Conservation (phyloP, 73 alveolate genomes). For the Uronychia setigera region DNA sequence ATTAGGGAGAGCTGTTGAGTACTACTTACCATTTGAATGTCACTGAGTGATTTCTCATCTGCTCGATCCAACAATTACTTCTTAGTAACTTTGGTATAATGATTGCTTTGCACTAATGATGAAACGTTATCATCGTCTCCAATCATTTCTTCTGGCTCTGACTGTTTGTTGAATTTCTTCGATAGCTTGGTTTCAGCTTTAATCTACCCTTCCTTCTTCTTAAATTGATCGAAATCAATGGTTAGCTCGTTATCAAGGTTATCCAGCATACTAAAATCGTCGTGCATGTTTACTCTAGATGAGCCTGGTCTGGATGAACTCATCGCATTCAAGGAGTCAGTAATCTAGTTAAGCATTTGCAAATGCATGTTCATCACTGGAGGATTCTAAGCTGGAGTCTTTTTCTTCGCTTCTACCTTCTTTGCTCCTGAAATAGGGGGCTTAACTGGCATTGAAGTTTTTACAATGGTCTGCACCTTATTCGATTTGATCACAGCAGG, state of each 20-base stretch:
- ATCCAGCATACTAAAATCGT: neutral
- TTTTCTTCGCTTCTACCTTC: neutral
- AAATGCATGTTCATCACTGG: too few species aligned
- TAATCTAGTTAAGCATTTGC: neutral
- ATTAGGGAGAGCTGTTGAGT: too few species aligned
- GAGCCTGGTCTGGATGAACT: neutral
- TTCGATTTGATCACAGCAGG: too few species aligned
- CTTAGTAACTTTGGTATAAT: constrained; percentile 22
- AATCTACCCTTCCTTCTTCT: constrained; percentile 45
- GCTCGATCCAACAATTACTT: constrained; percentile 22
- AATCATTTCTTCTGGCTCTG: constrained; percentile 46
- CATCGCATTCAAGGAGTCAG: neutral
- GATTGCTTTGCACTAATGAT: constrained; percentile 24
- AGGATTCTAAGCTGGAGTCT: neutral
- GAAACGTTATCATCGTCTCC: constrained; percentile 49
- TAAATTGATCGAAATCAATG: neutral
- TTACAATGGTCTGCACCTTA: too few species aligned
- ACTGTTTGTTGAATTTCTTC: constrained; percentile 33
- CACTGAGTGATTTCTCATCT: constrained; percentile 11
- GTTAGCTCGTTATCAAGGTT: neutral
- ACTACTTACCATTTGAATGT: constrained; percentile 32
- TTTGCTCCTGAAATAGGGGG: neutral
- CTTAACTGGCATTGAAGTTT: too few species aligned
- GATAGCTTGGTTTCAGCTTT: too few species aligned
- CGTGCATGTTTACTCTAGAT: neutral